phyloP scores from a whole-genome alignment of 345 rosid genomes.

The Aquilaria sinensis region DNA sequence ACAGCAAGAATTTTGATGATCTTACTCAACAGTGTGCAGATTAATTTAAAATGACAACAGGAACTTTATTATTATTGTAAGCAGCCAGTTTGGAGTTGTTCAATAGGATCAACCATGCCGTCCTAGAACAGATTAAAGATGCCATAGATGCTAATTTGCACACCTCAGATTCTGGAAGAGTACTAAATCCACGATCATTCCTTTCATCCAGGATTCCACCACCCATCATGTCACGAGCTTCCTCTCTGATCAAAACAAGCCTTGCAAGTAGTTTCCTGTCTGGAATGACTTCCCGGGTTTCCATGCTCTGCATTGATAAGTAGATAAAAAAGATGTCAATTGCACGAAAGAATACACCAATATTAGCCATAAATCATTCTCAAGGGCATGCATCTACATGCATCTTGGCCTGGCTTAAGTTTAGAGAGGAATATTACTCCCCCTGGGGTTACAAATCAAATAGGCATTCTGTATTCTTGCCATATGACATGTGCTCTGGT shows the following conservation, averaged over 20 bases:
- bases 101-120: too few species aligned
- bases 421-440: too few species aligned
- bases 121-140: not conserved
- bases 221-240: slow-evolving; percentile 94
- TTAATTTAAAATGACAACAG: too few species aligned
- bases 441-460: too few species aligned
- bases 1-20: slow-evolving; percentile 1
- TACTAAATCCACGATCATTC: slow-evolving; percentile 85
- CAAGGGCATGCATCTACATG: too few species aligned
- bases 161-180: slow-evolving; percentile 95
- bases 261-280: slow-evolving; percentile 84
- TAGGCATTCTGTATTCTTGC: too few species aligned
- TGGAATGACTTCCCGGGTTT: slow-evolving; percentile 74
- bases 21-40: too few species aligned
- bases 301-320: slow-evolving; percentile 59
- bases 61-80: not conserved
- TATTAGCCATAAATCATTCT: not conserved
- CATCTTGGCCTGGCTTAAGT: too few species aligned
- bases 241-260: slow-evolving; percentile 90
- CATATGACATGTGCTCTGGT: too few species aligned
- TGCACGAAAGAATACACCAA: not conserved
- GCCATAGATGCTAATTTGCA: slow-evolving; percentile 4
- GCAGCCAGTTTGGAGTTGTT: too few species aligned
- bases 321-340: not conserved
- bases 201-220: slow-evolving; percentile 95